Evolutionary conservation across 805 yeast genomes (phyloP).

Genomic region (Cyberlindnera suaveolens): DNA sequence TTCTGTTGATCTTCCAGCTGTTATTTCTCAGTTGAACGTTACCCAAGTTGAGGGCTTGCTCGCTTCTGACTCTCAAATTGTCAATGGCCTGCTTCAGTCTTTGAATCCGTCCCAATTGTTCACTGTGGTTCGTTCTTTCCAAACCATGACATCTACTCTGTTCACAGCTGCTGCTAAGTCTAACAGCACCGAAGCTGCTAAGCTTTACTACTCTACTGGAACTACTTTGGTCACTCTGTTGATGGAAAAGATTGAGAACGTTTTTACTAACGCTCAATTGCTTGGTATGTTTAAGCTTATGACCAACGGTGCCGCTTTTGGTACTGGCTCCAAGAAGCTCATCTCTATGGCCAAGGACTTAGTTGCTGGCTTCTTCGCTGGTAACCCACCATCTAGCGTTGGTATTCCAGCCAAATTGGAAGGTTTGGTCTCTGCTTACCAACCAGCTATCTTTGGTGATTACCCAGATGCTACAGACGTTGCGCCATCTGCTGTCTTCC

Average conservation of each 20-base stretch:
- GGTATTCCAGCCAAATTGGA: slow-evolving; percentile 15
- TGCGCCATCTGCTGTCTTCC: slow-evolving; percentile 55
- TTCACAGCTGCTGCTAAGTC: slow-evolving; percentile 14
- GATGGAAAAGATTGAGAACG: slow-evolving; percentile 11
- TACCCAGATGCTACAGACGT: slow-evolving; percentile 48
- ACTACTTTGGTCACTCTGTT: slow-evolving; percentile 15
- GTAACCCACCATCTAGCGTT: not conserved
- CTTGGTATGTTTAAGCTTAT: slow-evolving; percentile 20
- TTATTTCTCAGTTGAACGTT: slow-evolving; percentile 16
- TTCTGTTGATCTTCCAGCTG: slow-evolving; percentile 63
- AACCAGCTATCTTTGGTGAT: slow-evolving; percentile 54
- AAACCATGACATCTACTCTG: slow-evolving; percentile 17
- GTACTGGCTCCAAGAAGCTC: slow-evolving; percentile 23
- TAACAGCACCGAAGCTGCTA: slow-evolving; percentile 3
- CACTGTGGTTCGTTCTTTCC: slow-evolving; percentile 14
- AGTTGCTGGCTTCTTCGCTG: slow-evolving; percentile 18
- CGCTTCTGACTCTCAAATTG: slow-evolving; percentile 16
- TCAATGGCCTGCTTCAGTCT: slow-evolving; percentile 14
- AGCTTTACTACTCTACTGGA: slow-evolving; percentile 6
- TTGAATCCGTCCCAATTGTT: slow-evolving; percentile 17
- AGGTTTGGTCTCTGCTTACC: slow-evolving; percentile 23
- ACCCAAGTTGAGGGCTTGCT: slow-evolving; percentile 23
- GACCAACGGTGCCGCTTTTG: slow-evolving; percentile 22
- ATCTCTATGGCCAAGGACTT: slow-evolving; percentile 12
- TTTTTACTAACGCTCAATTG: slow-evolving; percentile 19